Conservation (phyloP, 257 asterid genomes). For the Solanum medicagineum region DNA sequence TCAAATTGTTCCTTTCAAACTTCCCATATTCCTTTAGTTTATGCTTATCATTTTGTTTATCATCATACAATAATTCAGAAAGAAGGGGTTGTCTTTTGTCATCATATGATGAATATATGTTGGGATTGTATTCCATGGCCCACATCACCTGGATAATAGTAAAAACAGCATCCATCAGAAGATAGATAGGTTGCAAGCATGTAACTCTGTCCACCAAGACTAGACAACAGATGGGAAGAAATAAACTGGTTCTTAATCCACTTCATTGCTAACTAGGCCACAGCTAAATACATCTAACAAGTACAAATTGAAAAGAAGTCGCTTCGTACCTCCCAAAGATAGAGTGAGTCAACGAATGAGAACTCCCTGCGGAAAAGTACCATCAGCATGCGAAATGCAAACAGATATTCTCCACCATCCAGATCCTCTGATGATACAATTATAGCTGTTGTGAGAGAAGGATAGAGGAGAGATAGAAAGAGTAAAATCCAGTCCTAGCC, state of each 20-base stretch:
- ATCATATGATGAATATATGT: conserved; percentile 51
- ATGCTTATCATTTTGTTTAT: conserved; percentile 22
- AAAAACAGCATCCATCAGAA: background rate
- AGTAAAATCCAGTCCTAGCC: background rate
- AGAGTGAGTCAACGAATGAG: conserved; percentile 79
- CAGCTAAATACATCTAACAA: background rate
- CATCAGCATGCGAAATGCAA: conserved; percentile 97
- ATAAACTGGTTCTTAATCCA: background rate
- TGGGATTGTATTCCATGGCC: conserved; percentile 98
- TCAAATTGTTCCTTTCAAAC: conserved; percentile 65
- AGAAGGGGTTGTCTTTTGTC: conserved; percentile 24
- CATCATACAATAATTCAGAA: conserved; percentile 16
- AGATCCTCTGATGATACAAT: conserved; percentile 64
- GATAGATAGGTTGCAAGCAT: background rate
- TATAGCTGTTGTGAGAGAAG: background rate
- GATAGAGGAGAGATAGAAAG: background rate
- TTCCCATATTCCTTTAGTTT: conserved; percentile 69
- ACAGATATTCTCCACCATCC: conserved; percentile 93
- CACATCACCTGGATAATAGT: conserved; percentile 62
- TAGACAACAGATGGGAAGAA: background rate
- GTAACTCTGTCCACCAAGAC: background rate
- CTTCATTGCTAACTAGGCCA: background rate
- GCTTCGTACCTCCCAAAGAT: conserved; percentile 86
- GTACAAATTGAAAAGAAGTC: background rate
- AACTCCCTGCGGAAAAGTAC: conserved; percentile 92